phyloP scores from a whole-genome alignment of 2,329 filamentous ascomycete genomes.

The Botryotinia convoluta region DNA sequence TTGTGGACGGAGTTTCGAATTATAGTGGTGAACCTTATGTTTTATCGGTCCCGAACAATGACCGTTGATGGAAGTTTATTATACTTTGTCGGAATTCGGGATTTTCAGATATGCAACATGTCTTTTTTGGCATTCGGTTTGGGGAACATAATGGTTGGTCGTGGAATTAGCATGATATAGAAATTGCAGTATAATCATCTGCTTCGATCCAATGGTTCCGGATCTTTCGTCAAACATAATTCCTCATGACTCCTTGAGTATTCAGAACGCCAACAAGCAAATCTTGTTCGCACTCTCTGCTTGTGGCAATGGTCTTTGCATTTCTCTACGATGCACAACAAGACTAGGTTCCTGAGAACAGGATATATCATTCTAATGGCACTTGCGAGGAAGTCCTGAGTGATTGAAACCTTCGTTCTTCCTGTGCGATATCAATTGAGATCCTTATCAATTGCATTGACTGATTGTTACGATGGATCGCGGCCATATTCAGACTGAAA shows the following conservation, averaged over 20 bases:
- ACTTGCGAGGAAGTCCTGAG: neutral
- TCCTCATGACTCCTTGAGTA: no score
- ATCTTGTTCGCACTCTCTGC: neutral
- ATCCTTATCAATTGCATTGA: neutral
- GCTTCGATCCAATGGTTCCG: neutral
- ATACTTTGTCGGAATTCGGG: neutral
- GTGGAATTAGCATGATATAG: neutral
- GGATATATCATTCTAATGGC: neutral
- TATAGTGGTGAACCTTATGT: neutral
- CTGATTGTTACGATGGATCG: no score
- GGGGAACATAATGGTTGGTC: no score
- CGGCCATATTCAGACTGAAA: neutral
- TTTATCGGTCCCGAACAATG: neutral
- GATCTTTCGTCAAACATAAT: neutral
- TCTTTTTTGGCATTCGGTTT: neutral
- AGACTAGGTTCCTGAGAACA: neutral
- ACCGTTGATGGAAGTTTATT: neutral
- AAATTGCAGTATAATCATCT: neutral
- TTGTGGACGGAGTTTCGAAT: neutral
- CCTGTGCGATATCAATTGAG: neutral
- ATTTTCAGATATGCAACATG: neutral
- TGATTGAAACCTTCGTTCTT: neutral
- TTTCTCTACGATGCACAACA: neutral
- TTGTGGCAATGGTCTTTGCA: neutral
- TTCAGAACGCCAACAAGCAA: neutral